Percentiles rank a stretch among this genome's conserved stretches.
Evolutionary conservation across 2,329 filamentous ascomycete genomes (phyloP).

Genomic region (Aspergillus sp.): DNA sequence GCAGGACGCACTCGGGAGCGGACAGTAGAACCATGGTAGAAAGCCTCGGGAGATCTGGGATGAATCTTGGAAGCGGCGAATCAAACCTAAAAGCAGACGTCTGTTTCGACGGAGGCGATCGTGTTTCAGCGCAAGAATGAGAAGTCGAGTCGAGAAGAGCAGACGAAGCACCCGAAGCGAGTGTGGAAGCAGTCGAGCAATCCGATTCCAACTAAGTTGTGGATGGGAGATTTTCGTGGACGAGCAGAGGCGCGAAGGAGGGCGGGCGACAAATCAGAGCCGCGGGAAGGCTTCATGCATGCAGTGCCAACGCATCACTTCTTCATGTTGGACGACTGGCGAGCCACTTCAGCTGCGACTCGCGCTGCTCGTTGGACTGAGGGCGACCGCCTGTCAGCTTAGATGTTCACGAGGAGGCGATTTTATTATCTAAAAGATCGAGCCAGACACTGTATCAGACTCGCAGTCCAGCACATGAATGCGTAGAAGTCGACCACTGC

Average conservation of each 20-base stretch:
- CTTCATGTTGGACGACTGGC: constrained; percentile 2
- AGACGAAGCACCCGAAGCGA: neutral
- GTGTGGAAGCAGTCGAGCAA: neutral
- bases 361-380: neutral
- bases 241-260: constrained; percentile 20
- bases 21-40: neutral
- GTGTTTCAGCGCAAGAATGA: constrained; percentile 4
- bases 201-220: neutral
- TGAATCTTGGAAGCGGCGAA: neutral
- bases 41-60: neutral
- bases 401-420: neutral
- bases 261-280: constrained; percentile 31
- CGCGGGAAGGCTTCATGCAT: constrained; percentile 31
- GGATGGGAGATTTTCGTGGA: constrained; percentile 11
- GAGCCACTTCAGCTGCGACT: neutral
- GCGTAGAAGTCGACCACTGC: neutral
- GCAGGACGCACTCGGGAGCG: neutral
- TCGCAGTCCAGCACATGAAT: neutral
- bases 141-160: neutral
- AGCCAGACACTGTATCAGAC: neutral
- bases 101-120: neutral
- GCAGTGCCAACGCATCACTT: constrained; percentile 29
- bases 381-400: neutral
- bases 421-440: neutral
- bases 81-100: neutral